phyloP scores from a whole-genome alignment of 2,329 filamentous ascomycete genomes.

The Metarhizium anisopliae region DNA sequence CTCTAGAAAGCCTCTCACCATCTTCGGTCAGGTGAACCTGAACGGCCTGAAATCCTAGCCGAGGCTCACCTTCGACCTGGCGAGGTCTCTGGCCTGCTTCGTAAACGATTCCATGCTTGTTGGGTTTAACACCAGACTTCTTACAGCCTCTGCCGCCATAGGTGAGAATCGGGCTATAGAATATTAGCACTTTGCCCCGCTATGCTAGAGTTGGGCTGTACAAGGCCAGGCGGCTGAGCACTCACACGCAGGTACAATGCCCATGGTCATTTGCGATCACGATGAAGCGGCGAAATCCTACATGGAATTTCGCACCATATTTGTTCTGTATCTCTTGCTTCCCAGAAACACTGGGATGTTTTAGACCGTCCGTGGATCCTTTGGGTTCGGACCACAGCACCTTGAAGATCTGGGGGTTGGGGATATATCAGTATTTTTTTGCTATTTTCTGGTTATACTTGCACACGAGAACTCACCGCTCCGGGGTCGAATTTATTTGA shows the following conservation, averaged over 20 bases:
- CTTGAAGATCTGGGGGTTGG: slow-evolving; percentile 39
- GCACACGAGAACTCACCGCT: slow-evolving; percentile 20
- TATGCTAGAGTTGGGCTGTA: background rate
- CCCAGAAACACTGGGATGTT: slow-evolving; percentile 22
- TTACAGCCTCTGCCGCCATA: slow-evolving; percentile 43
- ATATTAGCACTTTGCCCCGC: background rate
- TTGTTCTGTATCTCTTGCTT: slow-evolving; percentile 24
- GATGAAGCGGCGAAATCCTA: slow-evolving; percentile 45
- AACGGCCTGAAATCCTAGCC: slow-evolving; percentile 39
- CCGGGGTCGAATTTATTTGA: slow-evolving; percentile 32
- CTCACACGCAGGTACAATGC: slow-evolving; percentile 47
- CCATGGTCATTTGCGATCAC: slow-evolving; percentile 42
- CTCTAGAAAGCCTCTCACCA: slow-evolving; percentile 35
- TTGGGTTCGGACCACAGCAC: slow-evolving; percentile 45
- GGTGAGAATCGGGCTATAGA: slow-evolving; percentile 42
- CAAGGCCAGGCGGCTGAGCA: background rate
- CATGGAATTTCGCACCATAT: slow-evolving; percentile 31
- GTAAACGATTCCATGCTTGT: slow-evolving; percentile 45
- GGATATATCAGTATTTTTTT: slow-evolving; percentile 1
- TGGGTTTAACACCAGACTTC: slow-evolving; percentile 43
- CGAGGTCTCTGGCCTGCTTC: slow-evolving; percentile 23
- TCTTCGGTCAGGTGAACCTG: slow-evolving; percentile 31
- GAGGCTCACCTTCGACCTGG: slow-evolving; percentile 31
- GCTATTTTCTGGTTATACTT: background rate
- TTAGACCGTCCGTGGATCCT: slow-evolving; percentile 24